Evolutionary conservation across 805 yeast species (phyloP), one percentile per base, ranked within the genome.

Genomic region (Candida anglica): DNA sequence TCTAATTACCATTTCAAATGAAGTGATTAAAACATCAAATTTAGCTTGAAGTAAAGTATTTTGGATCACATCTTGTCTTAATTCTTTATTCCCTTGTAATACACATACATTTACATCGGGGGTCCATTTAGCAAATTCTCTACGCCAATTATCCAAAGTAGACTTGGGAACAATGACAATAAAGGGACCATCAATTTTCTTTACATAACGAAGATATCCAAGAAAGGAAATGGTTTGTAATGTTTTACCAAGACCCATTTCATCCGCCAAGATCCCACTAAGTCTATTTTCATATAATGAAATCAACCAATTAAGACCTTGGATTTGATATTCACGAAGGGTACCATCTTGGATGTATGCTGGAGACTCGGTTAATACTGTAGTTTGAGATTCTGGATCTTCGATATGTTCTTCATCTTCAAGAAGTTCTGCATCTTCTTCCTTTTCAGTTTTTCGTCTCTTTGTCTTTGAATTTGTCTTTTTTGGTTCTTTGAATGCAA

Each of bases 221-320:
- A 91, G 63, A 48, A 91, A 93, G 2, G 98, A 77, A 30, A 91
- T 87, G 0, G 98, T 91, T 60, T 91, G 98, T 37, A 93, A 66
- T 4, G 98, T 91, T 59, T 91, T 91, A 37, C 98, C 98, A 26
- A 91, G 70, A 3, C 98, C 98, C 98, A 93, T 91, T 57, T 91
- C 98, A 61, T 91, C 98, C 9, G 98, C 98, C 32, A 91, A 64
- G 29, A 91, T 93, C 15, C 98, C 98, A 7, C 95, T 83, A 28
- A 91, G 71, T 47, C 83, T 75, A 58, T 91, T 87, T 46, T 89
- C 96, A 55, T 88, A 86, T 22, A 91, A 61, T 1, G 94, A 79
- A 14, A 91, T 81, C 51, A 91, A 70, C 98, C 98, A 91, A 60
- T 93, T 93, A 33, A 91, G 71, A 32, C 98, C 98, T 53, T 88